Base-by-base conservation (phyloP, 176 grass and related monocot genomes). In the Panicum miliaceum region DNA sequence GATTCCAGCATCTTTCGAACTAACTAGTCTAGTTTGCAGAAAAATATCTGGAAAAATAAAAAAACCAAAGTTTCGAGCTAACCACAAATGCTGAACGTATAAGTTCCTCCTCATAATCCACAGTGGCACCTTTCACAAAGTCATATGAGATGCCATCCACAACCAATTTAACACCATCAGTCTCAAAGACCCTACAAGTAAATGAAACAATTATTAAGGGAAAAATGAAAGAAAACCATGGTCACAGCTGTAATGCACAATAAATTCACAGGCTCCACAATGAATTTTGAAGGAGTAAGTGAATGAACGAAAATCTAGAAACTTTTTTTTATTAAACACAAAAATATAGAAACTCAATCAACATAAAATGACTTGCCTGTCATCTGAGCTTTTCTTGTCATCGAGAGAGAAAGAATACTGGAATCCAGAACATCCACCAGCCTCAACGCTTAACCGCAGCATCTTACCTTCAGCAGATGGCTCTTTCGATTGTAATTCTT, bases 401-500 rank as follows among this genome's bases (percentile, higher is more conserved):
- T 95, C 96, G 27, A 98, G 88, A 64, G 57, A 27, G 89, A 97
- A 97, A 47, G 84, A 89, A 92, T 97, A 97, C 73, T 97, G 91
- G 69, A 97, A 97, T 38, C 94, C 94, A 79, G 89, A 97, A 81
- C 94, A 97, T 66, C 91, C 94, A 88, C 96, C 96, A 63, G 93
- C 89, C 89, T 98, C 93, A 60, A 98, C 91, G 4, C 89, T 85
- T 56, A 98, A 79, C 18, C 93, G 89, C 61, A 98, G 75, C 93
- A 98, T 95, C 83, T 91, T 95, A 56, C 82, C 92, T 45, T 91
- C 89, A 64, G 78, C 34, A 6, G 86, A 89, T 58, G 85, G 88
- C 57, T 93, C 83, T 78, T 86, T 92, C 37, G 51, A 45, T 64
- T 90, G 88, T 59, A 98, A 81, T 76, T 95, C 93, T 81, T 90